These are phyloP conservation scores for Eragrostis tef DNA, from an alignment of 202 grass and related monocot genomes.

Conservation along the genomic window DNA sequence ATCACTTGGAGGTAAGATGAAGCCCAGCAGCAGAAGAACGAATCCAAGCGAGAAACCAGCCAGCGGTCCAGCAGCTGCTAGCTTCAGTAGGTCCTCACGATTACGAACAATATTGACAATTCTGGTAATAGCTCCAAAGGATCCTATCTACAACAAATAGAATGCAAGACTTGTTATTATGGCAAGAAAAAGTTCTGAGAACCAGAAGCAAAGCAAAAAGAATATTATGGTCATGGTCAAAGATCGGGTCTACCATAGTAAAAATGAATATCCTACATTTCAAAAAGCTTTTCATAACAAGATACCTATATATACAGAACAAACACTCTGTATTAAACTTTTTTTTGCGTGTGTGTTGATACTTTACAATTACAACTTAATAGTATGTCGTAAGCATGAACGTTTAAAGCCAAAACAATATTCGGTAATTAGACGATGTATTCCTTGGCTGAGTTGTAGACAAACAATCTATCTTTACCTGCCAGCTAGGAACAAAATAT, in stretches of 20 bases:
- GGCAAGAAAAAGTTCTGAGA: no score
- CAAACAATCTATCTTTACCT: constrained; percentile 56
- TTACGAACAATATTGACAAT: constrained; percentile 87
- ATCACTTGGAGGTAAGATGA: constrained; percentile 76
- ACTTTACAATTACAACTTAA: no score
- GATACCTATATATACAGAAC: no score
- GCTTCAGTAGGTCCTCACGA: constrained; percentile 75
- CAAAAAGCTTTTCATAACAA: no score
- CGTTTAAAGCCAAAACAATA: constrained; percentile 1
- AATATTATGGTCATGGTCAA: no score
- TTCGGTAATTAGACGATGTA: not conserved
- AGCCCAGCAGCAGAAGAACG: constrained; percentile 85
- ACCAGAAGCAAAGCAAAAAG: no score
- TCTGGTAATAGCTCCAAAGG: constrained; percentile 93
- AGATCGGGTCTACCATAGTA: no score
- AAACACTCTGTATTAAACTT: no score
- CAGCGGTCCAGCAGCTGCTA: constrained; percentile 84
- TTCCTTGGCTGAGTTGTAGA: constrained; percentile 16
- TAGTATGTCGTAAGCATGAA: no score
- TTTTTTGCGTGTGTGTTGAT: no score
- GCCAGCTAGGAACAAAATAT: constrained; percentile 99
- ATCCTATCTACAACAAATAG: constrained; percentile 83
- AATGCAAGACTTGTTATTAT: constrained; percentile 2
- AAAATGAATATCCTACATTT: no score
- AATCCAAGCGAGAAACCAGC: constrained; percentile 82